Conservation (phyloP, 2,329 filamentous ascomycete species). For the Phialocephala subalpina region DNA sequence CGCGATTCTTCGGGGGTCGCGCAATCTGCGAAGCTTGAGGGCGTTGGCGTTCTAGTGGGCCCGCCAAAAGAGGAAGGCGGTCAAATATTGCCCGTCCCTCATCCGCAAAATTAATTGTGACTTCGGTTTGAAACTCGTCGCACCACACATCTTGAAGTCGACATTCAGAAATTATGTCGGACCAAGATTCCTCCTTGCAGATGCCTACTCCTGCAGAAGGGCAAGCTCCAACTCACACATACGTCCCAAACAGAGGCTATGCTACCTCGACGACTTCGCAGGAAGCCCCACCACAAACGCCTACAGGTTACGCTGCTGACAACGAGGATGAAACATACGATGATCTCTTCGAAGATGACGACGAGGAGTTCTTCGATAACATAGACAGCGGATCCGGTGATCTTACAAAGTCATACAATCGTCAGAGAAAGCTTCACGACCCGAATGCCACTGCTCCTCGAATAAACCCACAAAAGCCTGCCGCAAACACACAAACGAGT, state of each 20-base stretch:
- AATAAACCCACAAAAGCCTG: slow-evolving; percentile 80
- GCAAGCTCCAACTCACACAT: slow-evolving; percentile 54
- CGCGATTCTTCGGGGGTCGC: not conserved
- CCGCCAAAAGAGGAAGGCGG: not conserved
- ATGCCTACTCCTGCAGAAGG: slow-evolving; percentile 50
- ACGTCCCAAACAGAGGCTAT: slow-evolving; percentile 58
- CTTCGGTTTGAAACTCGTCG: not conserved
- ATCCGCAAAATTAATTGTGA: not conserved
- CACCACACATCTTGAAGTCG: slow-evolving; percentile 7
- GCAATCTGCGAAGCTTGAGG: not conserved
- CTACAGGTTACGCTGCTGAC: slow-evolving; percentile 44
- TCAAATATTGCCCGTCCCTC: not conserved
- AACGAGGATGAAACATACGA: slow-evolving; percentile 53
- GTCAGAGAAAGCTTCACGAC: slow-evolving; percentile 74
- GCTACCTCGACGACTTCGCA: slow-evolving; percentile 46
- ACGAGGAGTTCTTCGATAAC: slow-evolving; percentile 67
- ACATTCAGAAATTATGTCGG: slow-evolving; percentile 29
- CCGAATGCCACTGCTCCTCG: slow-evolving; percentile 61
- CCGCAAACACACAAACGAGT: slow-evolving; percentile 78
- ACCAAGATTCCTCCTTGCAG: slow-evolving; percentile 27
- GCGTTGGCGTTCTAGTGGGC: not conserved
- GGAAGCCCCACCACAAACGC: slow-evolving; percentile 44
- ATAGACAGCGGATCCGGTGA: slow-evolving; percentile 67
- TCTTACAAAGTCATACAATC: slow-evolving; percentile 85
- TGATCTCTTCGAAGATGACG: slow-evolving; percentile 63